Evolutionary conservation across 495 filamentous ascomycete species (phyloP).

Genomic region (Barbatosphaeria neglecta): DNA sequence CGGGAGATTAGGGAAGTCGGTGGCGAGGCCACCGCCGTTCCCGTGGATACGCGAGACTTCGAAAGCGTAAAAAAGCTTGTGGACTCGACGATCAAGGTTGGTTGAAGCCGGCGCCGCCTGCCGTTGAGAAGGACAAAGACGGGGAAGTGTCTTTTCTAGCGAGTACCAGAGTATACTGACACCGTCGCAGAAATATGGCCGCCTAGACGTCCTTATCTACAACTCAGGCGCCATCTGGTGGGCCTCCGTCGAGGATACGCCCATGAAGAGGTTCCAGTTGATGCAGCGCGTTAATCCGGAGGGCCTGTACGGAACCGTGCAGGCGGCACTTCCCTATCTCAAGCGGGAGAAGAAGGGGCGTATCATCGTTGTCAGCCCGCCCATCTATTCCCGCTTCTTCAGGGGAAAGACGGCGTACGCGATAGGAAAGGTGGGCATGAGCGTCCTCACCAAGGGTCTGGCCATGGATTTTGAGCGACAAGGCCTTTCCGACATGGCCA

Average conservation of each 20-base stretch:
- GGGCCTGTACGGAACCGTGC: conserved; percentile 58
- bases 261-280: conserved; percentile 66
- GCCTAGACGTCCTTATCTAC: conserved; percentile 66
- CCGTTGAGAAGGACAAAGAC: neutral
- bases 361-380: conserved; percentile 72
- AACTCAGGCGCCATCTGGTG: conserved; percentile 86
- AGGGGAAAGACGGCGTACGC: conserved; percentile 81
- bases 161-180: neutral
- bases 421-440: conserved; percentile 79
- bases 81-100: conserved; percentile 43
- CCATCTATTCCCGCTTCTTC: conserved; percentile 78
- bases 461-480: conserved; percentile 73
- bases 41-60: conserved; percentile 58
- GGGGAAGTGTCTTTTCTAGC: neutral
- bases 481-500: conserved; percentile 54
- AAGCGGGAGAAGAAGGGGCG: conserved; percentile 40
- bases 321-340: conserved; percentile 51
- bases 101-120: neutral
- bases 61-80: conserved; percentile 53
- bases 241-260: conserved; percentile 62
- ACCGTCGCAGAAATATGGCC: conserved; percentile 35
- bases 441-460: conserved; percentile 65
- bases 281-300: conserved; percentile 76
- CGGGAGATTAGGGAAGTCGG: conserved; percentile 62
- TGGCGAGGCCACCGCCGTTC: conserved; percentile 52